Conservation (phyloP, 169 alveolate genomes). For the Theileria luwenshuni region DNA sequence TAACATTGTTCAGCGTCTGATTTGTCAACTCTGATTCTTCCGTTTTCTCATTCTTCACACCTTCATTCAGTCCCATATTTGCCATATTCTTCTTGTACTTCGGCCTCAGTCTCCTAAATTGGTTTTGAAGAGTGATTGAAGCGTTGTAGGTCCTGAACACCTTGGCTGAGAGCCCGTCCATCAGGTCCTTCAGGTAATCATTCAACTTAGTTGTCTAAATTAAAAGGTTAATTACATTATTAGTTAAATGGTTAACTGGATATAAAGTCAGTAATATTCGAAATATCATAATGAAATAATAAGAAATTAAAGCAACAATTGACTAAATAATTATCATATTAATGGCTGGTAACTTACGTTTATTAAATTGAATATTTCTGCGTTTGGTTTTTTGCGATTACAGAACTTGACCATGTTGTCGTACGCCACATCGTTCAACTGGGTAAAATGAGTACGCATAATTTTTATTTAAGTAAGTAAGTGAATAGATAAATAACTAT, state of each 20-base stretch:
- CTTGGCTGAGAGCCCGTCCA: conserved; percentile 98
- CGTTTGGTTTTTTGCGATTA: conserved; percentile 86
- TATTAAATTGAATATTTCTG: conserved; percentile 91
- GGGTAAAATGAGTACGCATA: background rate
- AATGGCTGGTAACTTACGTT: conserved; percentile 33
- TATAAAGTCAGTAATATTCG: too few species aligned
- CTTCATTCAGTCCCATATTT: background rate
- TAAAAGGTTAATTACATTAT: conserved; percentile 52
- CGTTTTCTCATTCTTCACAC: background rate
- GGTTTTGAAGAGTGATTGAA: conserved; percentile 92
- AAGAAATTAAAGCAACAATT: too few species aligned
- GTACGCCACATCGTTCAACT: conserved; percentile 83
- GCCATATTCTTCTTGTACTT: conserved; percentile 8
- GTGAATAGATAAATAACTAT: background rate
- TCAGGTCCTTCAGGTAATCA: conserved; percentile 93
- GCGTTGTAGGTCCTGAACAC: conserved; percentile 99
- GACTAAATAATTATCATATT: too few species aligned
- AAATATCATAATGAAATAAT: too few species aligned
- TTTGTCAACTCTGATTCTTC: conserved; percentile 1
- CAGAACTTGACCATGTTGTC: conserved; percentile 81
- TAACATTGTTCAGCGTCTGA: background rate
- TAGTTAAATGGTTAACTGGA: too few species aligned
- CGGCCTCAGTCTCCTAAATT: conserved; percentile 73
- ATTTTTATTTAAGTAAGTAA: background rate
- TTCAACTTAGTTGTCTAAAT: conserved; percentile 84